Base-by-base conservation (phyloP, 2,329 filamentous ascomycete genomes). In the Talaromyces sp. region DNA sequence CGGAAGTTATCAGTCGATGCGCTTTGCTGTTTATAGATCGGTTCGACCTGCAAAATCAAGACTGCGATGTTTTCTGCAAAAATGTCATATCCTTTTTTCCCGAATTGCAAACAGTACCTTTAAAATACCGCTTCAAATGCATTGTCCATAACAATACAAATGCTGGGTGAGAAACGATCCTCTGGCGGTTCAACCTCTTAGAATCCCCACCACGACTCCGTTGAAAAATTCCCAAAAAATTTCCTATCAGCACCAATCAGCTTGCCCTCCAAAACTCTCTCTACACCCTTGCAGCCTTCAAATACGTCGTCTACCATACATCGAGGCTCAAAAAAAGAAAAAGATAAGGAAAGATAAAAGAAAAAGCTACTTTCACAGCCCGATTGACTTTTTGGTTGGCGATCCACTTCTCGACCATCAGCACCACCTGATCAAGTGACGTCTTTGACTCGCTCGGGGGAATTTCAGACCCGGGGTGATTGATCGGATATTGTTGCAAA, bases 381-480 rank as follows among this genome's bases (percentile, higher is more conserved):
- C n/a, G 31, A 32, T 41, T 27, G 24, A 21, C 19, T 55, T 35
- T n/a, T n/a, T 11, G 53, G 19, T 38, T 21, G 29, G 19, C 29
- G 19, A 31, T 32, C 53, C 19, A 4, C 35, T 55, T 55, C 53
- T 24, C 31, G 29, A 55, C 19, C 53, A 38, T 7, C 53, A 35
- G 53, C 53, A 55, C 31, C 32, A 35, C 35, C 21, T 26, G 21
- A 31, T 19, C 55, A 8, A 49, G 54, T 62, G 61, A 62, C 58
- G 61, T 62, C 55, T 49, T 58, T 49, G 52, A 55, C 58, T 60
- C 55, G 55, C 17, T 17, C 14, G 26, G 49, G 29, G 49, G 49
- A 52, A 52, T 14, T n/a, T 5, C 21, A 52, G 21, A 58, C 21
- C 19, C 43, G 43, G 43, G 24, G 13, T 46, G 59, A n/a, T 29